Evolutionary conservation across 306 rosid species (phyloP).

Genomic region (Casuarina equisetifolia): DNA sequence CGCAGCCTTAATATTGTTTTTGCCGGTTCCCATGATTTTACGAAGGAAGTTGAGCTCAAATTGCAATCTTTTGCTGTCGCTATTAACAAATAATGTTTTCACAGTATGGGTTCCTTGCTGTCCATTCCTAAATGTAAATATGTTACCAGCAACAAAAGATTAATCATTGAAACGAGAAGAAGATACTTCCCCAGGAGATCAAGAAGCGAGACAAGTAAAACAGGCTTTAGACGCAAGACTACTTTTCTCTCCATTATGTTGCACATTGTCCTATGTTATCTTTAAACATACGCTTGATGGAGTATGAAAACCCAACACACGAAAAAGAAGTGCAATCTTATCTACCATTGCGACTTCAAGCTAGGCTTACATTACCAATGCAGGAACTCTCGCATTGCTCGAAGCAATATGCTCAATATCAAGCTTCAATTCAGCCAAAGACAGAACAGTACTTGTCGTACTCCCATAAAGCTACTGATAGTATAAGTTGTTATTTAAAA

Average conservation of each 20-base stretch:
- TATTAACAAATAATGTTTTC: neutral
- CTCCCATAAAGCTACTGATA: neutral
- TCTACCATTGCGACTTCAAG: neutral
- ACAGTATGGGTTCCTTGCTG: neutral
- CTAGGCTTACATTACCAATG: neutral
- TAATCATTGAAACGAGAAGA: neutral
- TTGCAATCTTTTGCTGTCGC: neutral
- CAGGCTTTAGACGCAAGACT: neutral
- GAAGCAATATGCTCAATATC: neutral
- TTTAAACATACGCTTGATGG: neutral
- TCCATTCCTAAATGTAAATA: neutral
- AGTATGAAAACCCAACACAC: neutral
- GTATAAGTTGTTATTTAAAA: neutral
- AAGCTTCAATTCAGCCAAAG: neutral
- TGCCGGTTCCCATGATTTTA: neutral
- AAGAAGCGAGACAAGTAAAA: neutral
- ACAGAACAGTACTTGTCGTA: neutral
- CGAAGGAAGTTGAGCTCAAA: neutral
- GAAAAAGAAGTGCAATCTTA: neutral
- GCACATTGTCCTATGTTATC: neutral
- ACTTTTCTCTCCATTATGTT: neutral
- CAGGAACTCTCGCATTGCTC: neutral
- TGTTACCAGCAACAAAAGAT: neutral
- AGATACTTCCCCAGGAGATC: neutral
- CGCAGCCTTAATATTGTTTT: neutral